Percentiles rank a stretch among this genome's conserved stretches.
These are phyloP conservation scores for Hibiscus syriacus DNA, from an alignment of 345 rosid genomes.

Conservation along the genomic window DNA sequence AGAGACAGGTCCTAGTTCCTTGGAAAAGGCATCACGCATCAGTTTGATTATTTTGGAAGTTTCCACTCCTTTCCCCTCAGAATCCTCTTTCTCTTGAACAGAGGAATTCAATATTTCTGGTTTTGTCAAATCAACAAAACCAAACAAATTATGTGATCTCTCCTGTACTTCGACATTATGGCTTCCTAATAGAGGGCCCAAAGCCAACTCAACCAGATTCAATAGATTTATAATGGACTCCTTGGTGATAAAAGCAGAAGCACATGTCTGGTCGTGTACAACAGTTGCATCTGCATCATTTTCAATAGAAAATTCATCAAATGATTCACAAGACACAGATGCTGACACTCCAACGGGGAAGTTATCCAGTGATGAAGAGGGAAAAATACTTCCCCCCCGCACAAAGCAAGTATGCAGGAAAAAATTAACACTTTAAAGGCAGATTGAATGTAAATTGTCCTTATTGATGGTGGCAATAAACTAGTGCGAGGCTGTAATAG, in stretches of 20 bases:
- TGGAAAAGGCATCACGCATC: constrained; percentile 52
- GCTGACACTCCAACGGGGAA: constrained; percentile 21
- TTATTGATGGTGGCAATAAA: constrained; percentile 60
- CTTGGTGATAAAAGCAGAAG: constrained; percentile 26
- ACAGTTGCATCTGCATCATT: constrained; percentile 16
- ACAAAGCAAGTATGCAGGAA: constrained; percentile 35
- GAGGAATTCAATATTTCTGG: constrained; percentile 25
- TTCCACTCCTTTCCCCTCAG: constrained; percentile 22
- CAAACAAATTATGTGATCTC: constrained; percentile 64
- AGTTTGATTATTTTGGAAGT: constrained; percentile 36
- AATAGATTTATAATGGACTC: constrained; percentile 48
- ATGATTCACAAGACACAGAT: constrained; percentile 20
- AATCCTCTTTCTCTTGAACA: constrained; percentile 17
- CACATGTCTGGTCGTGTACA: constrained; percentile 17
- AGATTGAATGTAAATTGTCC: constrained; percentile 69
- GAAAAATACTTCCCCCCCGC: constrained; percentile 19
- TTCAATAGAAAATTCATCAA: constrained; percentile 25
- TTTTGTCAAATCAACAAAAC: constrained; percentile 52
- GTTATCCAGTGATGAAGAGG: constrained; percentile 13
- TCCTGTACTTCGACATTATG: constrained; percentile 78
- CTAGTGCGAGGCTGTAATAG: constrained; percentile 77
- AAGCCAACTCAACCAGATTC: constrained; percentile 43
- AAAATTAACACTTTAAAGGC: constrained; percentile 59
- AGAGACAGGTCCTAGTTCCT: constrained; percentile 76
- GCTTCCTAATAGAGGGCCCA: constrained; percentile 44